A percentile compares a stretch with the other conserved stretches of the same genome.
These are phyloP conservation scores for Rusavskia elegans DNA, from an alignment of 495 filamentous ascomycete genomes.

Conservation along the genomic window DNA sequence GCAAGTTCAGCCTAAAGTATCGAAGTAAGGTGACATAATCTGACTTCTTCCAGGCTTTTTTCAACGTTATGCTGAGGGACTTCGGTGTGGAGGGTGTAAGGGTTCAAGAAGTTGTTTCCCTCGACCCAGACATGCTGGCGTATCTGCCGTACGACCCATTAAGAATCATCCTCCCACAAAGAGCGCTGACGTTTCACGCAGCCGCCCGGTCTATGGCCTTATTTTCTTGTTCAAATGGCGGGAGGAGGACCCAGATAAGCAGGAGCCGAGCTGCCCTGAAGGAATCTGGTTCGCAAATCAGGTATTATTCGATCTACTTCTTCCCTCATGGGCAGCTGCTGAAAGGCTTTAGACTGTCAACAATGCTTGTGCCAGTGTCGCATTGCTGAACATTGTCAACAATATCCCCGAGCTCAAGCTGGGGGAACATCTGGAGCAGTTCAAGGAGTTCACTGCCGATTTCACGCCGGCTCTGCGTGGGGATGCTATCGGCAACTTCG, in stretches of 20 bases:
- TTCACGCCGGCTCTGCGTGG: slow-evolving; percentile 62
- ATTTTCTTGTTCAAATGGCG: slow-evolving; percentile 70
- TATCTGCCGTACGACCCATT: slow-evolving; percentile 39
- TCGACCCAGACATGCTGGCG: slow-evolving; percentile 54
- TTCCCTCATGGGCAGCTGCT: neutral
- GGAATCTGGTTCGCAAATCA: slow-evolving; percentile 93
- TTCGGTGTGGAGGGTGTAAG: slow-evolving; percentile 61
- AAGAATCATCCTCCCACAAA: neutral
- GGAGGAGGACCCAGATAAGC: slow-evolving; percentile 39
- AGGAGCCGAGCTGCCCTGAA: slow-evolving; percentile 43
- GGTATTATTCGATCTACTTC: slow-evolving; percentile 21
- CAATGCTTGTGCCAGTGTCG: slow-evolving; percentile 79
- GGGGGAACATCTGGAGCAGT: slow-evolving; percentile 46
- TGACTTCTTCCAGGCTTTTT: slow-evolving; percentile 41
- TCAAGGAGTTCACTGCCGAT: slow-evolving; percentile 52
- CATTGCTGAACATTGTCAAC: slow-evolving; percentile 81
- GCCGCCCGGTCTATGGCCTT: slow-evolving; percentile 61
- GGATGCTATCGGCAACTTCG: slow-evolving; percentile 53
- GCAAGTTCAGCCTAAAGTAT: slow-evolving; percentile 28
- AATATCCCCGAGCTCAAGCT: slow-evolving; percentile 52
- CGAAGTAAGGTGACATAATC: neutral
- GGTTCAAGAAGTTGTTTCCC: slow-evolving; percentile 60
- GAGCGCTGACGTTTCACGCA: slow-evolving; percentile 10
- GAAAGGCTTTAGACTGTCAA: slow-evolving; percentile 39
- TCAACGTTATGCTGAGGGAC: slow-evolving; percentile 67